Evolutionary conservation across 257 asterid species (phyloP).

Genomic region (Rehmannia glutinosa): DNA sequence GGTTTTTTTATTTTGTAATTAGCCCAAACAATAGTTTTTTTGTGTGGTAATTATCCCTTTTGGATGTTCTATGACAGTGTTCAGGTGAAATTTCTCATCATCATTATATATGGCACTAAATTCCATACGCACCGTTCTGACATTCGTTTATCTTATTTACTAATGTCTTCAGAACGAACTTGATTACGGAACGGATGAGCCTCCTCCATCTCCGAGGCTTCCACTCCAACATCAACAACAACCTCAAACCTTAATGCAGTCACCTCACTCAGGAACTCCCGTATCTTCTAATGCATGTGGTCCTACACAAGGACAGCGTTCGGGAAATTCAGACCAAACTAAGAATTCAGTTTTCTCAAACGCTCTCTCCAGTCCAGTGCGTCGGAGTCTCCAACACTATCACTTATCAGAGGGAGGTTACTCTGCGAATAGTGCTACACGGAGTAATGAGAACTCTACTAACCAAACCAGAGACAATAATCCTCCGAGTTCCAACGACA

Average conservation of each 20-base stretch:
- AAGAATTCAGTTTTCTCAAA: constrained; percentile 53
- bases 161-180: constrained; percentile 47
- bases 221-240: constrained; percentile 43
- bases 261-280: constrained; percentile 32
- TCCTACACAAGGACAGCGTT: constrained; percentile 38
- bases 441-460: constrained; percentile 31
- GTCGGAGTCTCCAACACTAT: constrained; percentile 54
- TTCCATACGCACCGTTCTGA: neutral
- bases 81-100: too few species aligned
- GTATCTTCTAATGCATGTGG: constrained; percentile 42
- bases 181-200: constrained; percentile 50
- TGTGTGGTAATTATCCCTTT: too few species aligned
- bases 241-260: constrained; percentile 28
- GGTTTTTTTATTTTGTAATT: too few species aligned
- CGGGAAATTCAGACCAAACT: constrained; percentile 35
- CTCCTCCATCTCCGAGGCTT: constrained; percentile 46
- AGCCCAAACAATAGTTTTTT: too few species aligned
- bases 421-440: constrained; percentile 25
- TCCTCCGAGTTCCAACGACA: constrained; percentile 44
- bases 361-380: constrained; percentile 65
- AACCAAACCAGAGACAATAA: constrained; percentile 36
- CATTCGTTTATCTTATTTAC: neutral
- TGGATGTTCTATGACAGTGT: too few species aligned
- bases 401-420: constrained; percentile 44
- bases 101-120: neutral